phyloP scores from a whole-genome alignment of 768 basidiomycete species.

The Termitomyces bulborhizus region DNA sequence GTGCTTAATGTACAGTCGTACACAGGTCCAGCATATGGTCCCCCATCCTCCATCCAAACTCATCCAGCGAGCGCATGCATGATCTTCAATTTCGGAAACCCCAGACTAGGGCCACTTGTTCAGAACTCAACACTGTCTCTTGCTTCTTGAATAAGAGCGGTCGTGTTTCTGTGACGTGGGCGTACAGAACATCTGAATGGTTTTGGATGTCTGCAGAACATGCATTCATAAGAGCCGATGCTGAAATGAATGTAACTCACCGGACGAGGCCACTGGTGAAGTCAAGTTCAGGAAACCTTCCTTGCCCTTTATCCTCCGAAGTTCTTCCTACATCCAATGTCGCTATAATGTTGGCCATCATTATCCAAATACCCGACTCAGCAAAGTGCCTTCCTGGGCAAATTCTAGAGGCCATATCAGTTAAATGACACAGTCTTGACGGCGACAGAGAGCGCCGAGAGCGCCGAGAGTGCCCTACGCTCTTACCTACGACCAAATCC shows the following conservation, averaged over 20 bases:
- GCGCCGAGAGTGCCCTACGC: neutral
- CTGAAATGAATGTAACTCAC: slow-evolving; percentile 21
- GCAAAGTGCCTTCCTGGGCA: slow-evolving; percentile 55
- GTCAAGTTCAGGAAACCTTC: slow-evolving; percentile 29
- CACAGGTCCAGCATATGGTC: neutral
- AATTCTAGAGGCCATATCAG: slow-evolving; percentile 23
- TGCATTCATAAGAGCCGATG: neutral
- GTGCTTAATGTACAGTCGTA: neutral
- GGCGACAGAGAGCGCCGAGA: neutral
- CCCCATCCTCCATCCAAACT: neutral
- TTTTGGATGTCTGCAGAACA: slow-evolving; percentile 38
- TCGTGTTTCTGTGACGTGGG: slow-evolving; percentile 31
- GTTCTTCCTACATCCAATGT: slow-evolving; percentile 38
- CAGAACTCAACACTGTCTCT: slow-evolving; percentile 14
- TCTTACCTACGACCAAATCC: slow-evolving; percentile 52
- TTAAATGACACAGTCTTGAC: neutral
- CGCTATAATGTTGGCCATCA: slow-evolving; percentile 37
- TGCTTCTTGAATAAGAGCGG: slow-evolving; percentile 23
- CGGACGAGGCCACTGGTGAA: slow-evolving; percentile 40
- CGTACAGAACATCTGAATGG: slow-evolving; percentile 41
- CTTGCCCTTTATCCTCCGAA: slow-evolving; percentile 34
- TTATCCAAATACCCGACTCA: slow-evolving; percentile 39
- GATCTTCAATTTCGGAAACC: neutral
- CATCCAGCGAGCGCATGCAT: neutral
- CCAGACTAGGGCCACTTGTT: neutral